A percentile compares a stretch with the other conserved stretches of the same genome.
Conservation (phyloP, 176 grass and related monocot species). For the Lolium multiflorum region DNA sequence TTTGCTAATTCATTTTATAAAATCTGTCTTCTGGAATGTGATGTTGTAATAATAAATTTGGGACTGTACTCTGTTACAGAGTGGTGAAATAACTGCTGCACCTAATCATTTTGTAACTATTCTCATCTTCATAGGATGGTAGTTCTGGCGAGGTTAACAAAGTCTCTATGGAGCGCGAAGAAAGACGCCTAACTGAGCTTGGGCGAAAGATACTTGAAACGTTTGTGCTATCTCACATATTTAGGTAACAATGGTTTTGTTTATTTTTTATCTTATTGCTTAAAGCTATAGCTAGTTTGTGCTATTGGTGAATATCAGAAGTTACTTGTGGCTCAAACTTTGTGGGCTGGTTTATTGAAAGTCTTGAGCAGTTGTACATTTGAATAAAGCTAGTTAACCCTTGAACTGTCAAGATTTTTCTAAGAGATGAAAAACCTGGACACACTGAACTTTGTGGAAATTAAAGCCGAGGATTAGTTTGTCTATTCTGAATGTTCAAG, state of each 20-base stretch:
- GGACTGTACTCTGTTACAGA: constrained; percentile 15
- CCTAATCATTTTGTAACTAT: constrained; percentile 37
- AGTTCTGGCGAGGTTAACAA: constrained; percentile 86
- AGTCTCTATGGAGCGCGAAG: constrained; percentile 86
- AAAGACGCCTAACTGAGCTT: constrained; percentile 89
- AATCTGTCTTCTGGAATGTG: neutral
- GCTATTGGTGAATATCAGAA: constrained; percentile 3
- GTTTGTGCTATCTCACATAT: constrained; percentile 90
- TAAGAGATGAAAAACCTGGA: neutral
- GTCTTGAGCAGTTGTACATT: constrained; percentile 2
- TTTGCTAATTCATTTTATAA: constrained; percentile 9
- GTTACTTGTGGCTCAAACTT: constrained; percentile 11
- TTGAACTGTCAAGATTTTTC: constrained; percentile 17
- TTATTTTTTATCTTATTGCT: constrained; percentile 28
- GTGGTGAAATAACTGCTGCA: constrained; percentile 32
- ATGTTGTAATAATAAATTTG: neutral
- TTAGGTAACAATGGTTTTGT: constrained; percentile 61
- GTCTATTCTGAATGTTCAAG: neutral
- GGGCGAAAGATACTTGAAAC: constrained; percentile 92
- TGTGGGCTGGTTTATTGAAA: neutral
- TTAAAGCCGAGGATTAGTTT: neutral
- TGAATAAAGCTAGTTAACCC: neutral
- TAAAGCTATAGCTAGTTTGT: constrained; percentile 32
- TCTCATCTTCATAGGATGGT: constrained; percentile 65
- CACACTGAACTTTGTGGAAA: constrained; percentile 10